These are phyloP conservation scores for Penicillium mononematosum DNA, from an alignment of 495 filamentous ascomycete species.

Conservation along the genomic window DNA sequence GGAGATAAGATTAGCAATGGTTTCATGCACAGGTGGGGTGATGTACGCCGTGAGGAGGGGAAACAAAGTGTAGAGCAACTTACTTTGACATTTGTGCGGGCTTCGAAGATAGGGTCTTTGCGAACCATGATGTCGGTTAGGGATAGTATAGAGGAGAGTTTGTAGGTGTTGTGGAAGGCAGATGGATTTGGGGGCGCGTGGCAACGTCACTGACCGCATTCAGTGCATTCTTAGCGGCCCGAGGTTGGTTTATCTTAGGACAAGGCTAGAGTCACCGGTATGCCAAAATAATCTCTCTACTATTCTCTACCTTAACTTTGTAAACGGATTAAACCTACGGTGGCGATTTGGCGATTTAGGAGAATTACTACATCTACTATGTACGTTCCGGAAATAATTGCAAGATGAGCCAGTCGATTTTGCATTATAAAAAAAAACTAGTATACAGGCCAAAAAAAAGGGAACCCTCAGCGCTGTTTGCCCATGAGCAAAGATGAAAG, in stretches of 20 bases:
- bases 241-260: constrained; percentile 1
- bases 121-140: constrained; percentile 40
- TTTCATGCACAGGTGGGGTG: background rate
- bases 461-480: constrained; percentile 33
- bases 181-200: constrained; percentile 20
- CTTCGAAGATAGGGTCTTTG: constrained; percentile 51
- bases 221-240: constrained; percentile 16
- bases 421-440: constrained; percentile 19
- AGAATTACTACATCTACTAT: background rate
- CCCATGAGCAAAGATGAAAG: constrained; percentile 38
- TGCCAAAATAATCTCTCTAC: too few species aligned
- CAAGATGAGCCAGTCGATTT: constrained; percentile 19
- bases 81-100: constrained; percentile 52
- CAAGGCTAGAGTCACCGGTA: background rate
- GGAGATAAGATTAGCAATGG: background rate
- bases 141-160: constrained; percentile 1
- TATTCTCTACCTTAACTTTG: too few species aligned
- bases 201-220: constrained; percentile 34
- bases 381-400: background rate
- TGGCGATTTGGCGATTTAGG: too few species aligned
- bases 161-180: constrained; percentile 8
- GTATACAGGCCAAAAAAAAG: constrained; percentile 26
- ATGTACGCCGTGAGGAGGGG: constrained; percentile 2
- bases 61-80: constrained; percentile 8
- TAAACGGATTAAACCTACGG: background rate